Percentiles rank a stretch among this genome's conserved stretches.
Conservation (phyloP, 495 filamentous ascomycete genomes). For the Saxophila tyrrhenica region DNA sequence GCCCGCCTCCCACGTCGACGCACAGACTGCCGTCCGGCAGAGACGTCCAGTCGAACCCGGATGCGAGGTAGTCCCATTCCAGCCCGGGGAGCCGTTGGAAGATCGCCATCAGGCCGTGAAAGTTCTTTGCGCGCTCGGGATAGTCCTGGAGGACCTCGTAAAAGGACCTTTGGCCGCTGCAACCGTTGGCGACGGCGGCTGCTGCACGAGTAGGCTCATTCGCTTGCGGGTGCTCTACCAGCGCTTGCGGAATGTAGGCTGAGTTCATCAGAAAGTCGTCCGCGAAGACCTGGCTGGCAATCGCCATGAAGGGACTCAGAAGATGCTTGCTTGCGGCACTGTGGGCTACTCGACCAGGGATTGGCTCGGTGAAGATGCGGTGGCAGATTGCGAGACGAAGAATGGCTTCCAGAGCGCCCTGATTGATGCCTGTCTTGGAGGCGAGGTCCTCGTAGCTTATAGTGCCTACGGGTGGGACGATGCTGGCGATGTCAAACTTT, state of each 20-base stretch:
- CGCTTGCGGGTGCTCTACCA: not conserved
- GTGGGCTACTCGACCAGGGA: constrained; percentile 19
- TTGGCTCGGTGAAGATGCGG: constrained; percentile 21
- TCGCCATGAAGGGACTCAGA: not conserved
- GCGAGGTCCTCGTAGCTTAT: constrained; percentile 20
- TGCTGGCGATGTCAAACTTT: constrained; percentile 20
- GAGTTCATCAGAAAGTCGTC: not conserved
- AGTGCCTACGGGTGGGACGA: constrained; percentile 13
- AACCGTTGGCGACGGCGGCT: not conserved
- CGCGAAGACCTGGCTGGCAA: not conserved
- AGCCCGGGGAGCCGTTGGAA: not conserved
- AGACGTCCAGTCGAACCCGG: not conserved
- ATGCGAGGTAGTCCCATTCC: not conserved
- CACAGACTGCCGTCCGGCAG: not conserved
- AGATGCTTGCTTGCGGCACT: constrained; percentile 13
- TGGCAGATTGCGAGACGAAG: constrained; percentile 23
- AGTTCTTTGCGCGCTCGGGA: constrained; percentile 28
- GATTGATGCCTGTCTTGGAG: constrained; percentile 3
- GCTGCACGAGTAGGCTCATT: not conserved
- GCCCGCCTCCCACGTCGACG: constrained; percentile 8
- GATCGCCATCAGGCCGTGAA: constrained; percentile 40
- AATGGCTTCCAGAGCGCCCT: constrained; percentile 17
- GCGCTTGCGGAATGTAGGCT: not conserved
- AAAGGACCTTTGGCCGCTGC: constrained; percentile 5
- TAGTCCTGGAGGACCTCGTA: constrained; percentile 16